phyloP scores from a whole-genome alignment of 805 yeast species.

The Teunomyces barrocoloradensis region DNA sequence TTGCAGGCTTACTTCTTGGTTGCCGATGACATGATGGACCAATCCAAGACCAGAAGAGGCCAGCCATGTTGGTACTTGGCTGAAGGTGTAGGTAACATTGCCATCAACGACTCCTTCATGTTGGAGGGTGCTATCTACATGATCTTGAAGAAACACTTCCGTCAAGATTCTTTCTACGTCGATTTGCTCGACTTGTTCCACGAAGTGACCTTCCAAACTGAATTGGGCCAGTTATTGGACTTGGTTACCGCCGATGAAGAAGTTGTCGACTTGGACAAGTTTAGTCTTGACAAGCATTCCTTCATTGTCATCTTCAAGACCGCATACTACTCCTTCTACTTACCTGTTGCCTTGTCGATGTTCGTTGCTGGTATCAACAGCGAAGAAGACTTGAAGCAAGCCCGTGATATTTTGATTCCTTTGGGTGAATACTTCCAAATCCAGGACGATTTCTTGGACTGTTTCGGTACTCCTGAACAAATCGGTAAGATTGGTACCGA shows the following conservation, averaged over 20 bases:
- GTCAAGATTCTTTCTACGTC: slow-evolving; percentile 74
- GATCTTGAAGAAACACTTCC: slow-evolving; percentile 85
- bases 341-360: slow-evolving; percentile 98
- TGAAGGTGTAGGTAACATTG: slow-evolving; percentile 82
- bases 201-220: slow-evolving; percentile 96
- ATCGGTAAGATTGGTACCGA: slow-evolving; percentile 99
- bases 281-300: slow-evolving; percentile 85
- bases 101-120: slow-evolving; percentile 97
- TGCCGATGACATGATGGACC: slow-evolving; percentile 98
- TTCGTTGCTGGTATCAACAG: slow-evolving; percentile 76
- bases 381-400: slow-evolving; percentile 81
- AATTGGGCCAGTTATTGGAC: slow-evolving; percentile 93
- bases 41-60: slow-evolving; percentile 94
- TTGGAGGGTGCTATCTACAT: slow-evolving; percentile 92
- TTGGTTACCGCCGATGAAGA: slow-evolving; percentile 97
- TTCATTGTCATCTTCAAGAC: slow-evolving; percentile 96
- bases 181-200: slow-evolving; percentile 93
- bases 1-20: slow-evolving; percentile 95
- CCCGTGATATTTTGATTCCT: slow-evolving; percentile 81
- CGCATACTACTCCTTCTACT: slow-evolving; percentile 94
- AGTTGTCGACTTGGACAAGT: slow-evolving; percentile 81
- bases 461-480: slow-evolving; percentile 95
- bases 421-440: slow-evolving; percentile 98
- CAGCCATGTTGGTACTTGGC: slow-evolving; percentile 96
- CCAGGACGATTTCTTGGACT: slow-evolving; percentile 95